A percentile compares a stretch with the other conserved stretches of the same genome.
phyloP scores from a whole-genome alignment of 2,329 filamentous ascomycete genomes.

The Endoconidiophora laricicola region DNA sequence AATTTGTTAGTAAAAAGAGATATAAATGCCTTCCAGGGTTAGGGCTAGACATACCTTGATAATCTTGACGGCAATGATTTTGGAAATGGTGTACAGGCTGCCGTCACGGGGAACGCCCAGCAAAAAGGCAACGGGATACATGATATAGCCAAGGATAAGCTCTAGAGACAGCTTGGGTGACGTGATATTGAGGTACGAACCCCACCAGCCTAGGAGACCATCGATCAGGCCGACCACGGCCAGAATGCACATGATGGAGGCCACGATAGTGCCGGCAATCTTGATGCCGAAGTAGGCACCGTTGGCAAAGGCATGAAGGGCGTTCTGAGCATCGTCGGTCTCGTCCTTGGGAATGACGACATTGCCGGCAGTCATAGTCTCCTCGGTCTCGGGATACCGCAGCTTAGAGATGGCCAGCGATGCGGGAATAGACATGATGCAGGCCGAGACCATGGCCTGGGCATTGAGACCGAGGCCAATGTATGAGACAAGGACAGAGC shows the following conservation, averaged over 20 bases:
- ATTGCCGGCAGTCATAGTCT: conserved; percentile 66
- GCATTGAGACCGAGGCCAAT: conserved; percentile 69
- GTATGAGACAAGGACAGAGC: conserved; percentile 73
- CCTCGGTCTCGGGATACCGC: conserved; percentile 75
- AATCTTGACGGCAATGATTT: conserved; percentile 72
- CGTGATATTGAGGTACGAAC: conserved; percentile 57
- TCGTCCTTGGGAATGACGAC: conserved; percentile 68
- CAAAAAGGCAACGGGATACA: conserved; percentile 67
- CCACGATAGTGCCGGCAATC: conserved; percentile 68
- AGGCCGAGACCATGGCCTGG: conserved; percentile 74
- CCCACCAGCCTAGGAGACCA: conserved; percentile 70
- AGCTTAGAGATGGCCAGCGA: conserved; percentile 81
- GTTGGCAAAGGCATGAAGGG: conserved; percentile 69
- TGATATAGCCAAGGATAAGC: conserved; percentile 59
- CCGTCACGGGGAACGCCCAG: conserved; percentile 55
- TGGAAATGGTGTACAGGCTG: conserved; percentile 53
- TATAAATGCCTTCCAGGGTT: not conserved
- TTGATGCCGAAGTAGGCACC: conserved; percentile 76
- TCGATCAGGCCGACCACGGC: conserved; percentile 59
- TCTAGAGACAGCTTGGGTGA: conserved; percentile 47
- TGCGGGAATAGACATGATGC: conserved; percentile 90
- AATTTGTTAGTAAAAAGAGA: conserved; percentile 2
- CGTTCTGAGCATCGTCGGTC: conserved; percentile 60
- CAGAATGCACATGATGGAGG: conserved; percentile 69
- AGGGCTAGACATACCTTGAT: conserved; percentile 35